phyloP scores from a whole-genome alignment of 352 stramenopile genomes.

The Pilasporangium apinafurcum region DNA sequence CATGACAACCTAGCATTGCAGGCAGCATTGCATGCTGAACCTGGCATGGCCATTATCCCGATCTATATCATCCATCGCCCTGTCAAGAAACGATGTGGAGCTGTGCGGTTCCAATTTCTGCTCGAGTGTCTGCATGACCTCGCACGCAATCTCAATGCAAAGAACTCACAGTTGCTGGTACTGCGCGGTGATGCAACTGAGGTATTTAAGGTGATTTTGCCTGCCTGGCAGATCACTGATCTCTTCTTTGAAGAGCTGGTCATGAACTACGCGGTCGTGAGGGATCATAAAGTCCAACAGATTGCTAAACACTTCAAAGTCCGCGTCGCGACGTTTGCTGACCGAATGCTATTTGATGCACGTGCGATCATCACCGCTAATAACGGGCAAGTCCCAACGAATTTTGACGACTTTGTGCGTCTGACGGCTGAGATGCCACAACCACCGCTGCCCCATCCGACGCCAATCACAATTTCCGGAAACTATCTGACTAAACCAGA shows the following conservation, averaged over 20 bases:
- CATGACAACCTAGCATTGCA: slow-evolving; percentile 94
- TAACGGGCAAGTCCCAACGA: slow-evolving; percentile 23
- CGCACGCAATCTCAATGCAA: slow-evolving; percentile 18
- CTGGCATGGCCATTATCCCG: slow-evolving; percentile 38
- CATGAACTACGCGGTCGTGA: slow-evolving; percentile 33
- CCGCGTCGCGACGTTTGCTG: slow-evolving; percentile 22
- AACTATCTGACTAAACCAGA: slow-evolving; percentile 13
- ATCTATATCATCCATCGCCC: slow-evolving; percentile 86
- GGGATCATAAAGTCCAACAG: slow-evolving; percentile 31
- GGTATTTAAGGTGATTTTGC: slow-evolving; percentile 39
- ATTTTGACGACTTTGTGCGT: slow-evolving; percentile 52
- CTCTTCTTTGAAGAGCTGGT: slow-evolving; percentile 64
- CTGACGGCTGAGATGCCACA: slow-evolving; percentile 47
- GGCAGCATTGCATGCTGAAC: slow-evolving; percentile 29
- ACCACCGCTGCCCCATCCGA: slow-evolving; percentile 32
- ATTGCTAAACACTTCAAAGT: slow-evolving; percentile 29
- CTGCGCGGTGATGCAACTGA: slow-evolving; percentile 51
- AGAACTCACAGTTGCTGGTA: slow-evolving; percentile 40
- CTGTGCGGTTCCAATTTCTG: slow-evolving; percentile 87
- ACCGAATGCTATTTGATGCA: slow-evolving; percentile 53
- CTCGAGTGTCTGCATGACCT: slow-evolving; percentile 88
- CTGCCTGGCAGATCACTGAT: slow-evolving; percentile 59
- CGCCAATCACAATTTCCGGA: slow-evolving; percentile 16
- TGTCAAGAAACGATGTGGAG: slow-evolving; percentile 56
- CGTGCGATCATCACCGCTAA: slow-evolving; percentile 47